A percentile compares a stretch with the other conserved stretches of the same genome.
phyloP scores from a whole-genome alignment of 2,329 filamentous ascomycete genomes.

The Pestalotiopsis sp. region DNA sequence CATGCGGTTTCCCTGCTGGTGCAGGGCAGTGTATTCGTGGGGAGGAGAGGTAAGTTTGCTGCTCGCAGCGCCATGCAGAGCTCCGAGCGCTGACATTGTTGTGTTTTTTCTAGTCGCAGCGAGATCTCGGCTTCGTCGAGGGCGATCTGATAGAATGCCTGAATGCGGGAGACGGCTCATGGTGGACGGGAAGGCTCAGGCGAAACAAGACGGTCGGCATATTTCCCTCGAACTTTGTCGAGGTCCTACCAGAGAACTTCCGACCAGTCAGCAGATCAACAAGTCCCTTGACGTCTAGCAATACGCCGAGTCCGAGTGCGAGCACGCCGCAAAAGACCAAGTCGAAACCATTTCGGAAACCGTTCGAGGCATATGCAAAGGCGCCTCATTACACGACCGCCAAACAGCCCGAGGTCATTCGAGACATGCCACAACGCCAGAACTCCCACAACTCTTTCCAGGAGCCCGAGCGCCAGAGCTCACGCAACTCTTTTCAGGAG shows the following conservation, averaged over 20 bases:
- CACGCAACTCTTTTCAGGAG: slow-evolving; percentile 37
- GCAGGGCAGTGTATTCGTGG: slow-evolving; percentile 89
- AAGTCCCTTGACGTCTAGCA: slow-evolving; percentile 61
- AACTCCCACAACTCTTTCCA: slow-evolving; percentile 43
- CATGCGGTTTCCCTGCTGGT: slow-evolving; percentile 86
- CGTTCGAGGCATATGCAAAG: slow-evolving; percentile 68
- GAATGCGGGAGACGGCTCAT: slow-evolving; percentile 95
- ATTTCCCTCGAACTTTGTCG: slow-evolving; percentile 97
- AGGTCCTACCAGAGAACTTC: slow-evolving; percentile 83
- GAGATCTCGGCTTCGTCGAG: slow-evolving; percentile 95
- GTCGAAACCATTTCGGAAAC: slow-evolving; percentile 65
- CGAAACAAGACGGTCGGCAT: slow-evolving; percentile 88
- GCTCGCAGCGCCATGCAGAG: slow-evolving; percentile 5
- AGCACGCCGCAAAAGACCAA: slow-evolving; percentile 58
- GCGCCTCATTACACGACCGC: slow-evolving; percentile 68
- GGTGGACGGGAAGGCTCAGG: slow-evolving; percentile 94
- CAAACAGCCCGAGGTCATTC: slow-evolving; percentile 61
- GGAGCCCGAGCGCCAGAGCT: slow-evolving; percentile 34
- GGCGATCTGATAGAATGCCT: slow-evolving; percentile 97
- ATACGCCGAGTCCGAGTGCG: slow-evolving; percentile 56
- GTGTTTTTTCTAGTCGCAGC: slow-evolving; percentile 66
- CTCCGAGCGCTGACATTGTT: not conserved
- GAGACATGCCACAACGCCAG: slow-evolving; percentile 36
- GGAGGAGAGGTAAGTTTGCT: slow-evolving; percentile 71
- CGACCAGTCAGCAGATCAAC: slow-evolving; percentile 69